A percentile compares a stretch with the other conserved stretches of the same genome.
Conservation (phyloP, 768 basidiomycete species). For the Trametes cingulata region DNA sequence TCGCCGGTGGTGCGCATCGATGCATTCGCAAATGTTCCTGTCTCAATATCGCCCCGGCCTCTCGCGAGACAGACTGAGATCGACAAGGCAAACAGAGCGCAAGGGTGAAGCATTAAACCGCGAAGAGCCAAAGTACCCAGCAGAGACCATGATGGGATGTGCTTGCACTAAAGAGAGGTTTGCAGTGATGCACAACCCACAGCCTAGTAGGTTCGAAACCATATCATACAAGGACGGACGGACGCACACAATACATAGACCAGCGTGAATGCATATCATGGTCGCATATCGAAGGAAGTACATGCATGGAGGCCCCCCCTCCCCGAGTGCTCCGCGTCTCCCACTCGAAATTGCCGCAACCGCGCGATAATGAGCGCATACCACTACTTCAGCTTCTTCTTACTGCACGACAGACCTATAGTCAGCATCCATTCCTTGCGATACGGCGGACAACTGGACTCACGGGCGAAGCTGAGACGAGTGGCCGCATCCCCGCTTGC, state of each 20-base stretch:
- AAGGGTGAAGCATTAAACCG: too few relatives aligned
- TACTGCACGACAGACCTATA: conserved; percentile 43
- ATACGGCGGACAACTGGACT: conserved; percentile 36
- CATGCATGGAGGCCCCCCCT: conserved; percentile 19
- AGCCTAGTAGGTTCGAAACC: background rate
- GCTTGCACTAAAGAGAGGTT: too few relatives aligned
- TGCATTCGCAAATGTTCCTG: too few relatives aligned
- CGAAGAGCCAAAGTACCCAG: too few relatives aligned
- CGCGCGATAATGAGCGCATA: conserved; percentile 21
- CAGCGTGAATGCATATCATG: conserved; percentile 23
- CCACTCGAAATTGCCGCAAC: conserved; percentile 9
- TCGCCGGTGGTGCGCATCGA: too few relatives aligned
- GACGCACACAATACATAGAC: conserved; percentile 16
- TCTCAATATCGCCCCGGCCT: too few relatives aligned
- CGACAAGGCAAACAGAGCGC: too few relatives aligned
- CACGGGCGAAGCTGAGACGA: conserved; percentile 90
- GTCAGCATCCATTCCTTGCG: background rate
- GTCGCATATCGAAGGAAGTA: conserved; percentile 19
- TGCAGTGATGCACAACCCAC: too few relatives aligned
- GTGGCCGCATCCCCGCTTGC: conserved; percentile 91
- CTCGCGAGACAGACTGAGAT: too few relatives aligned
- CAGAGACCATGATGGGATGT: too few relatives aligned
- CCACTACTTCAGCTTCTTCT: conserved; percentile 95
- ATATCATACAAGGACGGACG: conserved; percentile 16
- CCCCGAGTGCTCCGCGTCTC: conserved; percentile 17